Base-by-base conservation (phyloP, 2,329 filamentous ascomycete genomes). In the Thelonectria discophora region DNA sequence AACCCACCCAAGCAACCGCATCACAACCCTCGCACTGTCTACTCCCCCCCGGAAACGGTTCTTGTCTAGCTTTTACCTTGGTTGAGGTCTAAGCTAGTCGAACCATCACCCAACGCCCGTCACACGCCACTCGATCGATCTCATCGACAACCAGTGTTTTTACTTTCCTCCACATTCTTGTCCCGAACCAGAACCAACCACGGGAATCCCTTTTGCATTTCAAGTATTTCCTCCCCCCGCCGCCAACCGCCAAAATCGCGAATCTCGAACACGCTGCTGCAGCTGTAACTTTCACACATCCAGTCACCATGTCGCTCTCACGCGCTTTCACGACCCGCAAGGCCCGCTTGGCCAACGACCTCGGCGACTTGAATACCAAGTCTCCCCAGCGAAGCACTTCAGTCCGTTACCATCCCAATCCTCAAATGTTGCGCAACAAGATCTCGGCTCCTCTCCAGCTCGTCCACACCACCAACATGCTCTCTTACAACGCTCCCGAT, bases 381-480 rank as follows among this genome's bases (percentile, higher is more conserved):
- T 65, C 76, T 40, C 80, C 81, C 18, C 79, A 81, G 49, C 81
- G 84, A 70, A 85, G 81, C 76, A 82, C 81, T 72, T 82, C 82
- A 45, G 78, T 78, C 71, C 69, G 69, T 37, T 61, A 62, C 55
- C 85, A 83, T 75, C 54, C 37, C n/a, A 81, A 76, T 62, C 74
- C 75, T 60, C 70, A 70, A 66, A 67, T 77, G 46, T 65, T 88
- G 68, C 86, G 90, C 61, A 77, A 84, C 75, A 89, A 93, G 81
- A 99, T 99, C 75, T 99, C 95, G 1, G 87, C 85, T 3, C 95
- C 95, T 0, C 85, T 97, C 55, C 89, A 93, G 77, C 85, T 99
- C 65, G 83, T 97, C 50, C 96, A 95, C 62, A 97, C 94, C 5
- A 98, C 95, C 69, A 99, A 98, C 78, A 93, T 96, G 86, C 89